Evolutionary conservation across 2,329 filamentous ascomycete genomes (phyloP).

Genomic region (Fusarium anguioides): DNA sequence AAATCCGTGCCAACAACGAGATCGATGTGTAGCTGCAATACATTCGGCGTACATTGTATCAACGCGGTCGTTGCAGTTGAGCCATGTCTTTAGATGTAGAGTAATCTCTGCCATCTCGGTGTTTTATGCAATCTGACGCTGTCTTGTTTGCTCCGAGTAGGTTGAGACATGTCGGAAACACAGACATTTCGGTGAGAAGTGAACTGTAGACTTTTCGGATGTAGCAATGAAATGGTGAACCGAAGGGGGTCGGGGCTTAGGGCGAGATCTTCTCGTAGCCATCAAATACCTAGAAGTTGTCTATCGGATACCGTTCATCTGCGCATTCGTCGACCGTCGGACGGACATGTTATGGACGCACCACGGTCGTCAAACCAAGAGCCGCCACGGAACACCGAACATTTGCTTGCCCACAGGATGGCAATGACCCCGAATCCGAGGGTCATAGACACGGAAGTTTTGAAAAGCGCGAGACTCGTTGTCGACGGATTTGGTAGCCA

Average conservation of each 20-base stretch:
- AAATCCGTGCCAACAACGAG: background rate
- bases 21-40: background rate
- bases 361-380: background rate
- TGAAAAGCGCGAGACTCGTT: background rate
- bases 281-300: rapidly evolving
- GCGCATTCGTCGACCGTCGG: background rate
- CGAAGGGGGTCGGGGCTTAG: background rate
- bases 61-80: background rate
- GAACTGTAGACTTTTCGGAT: background rate
- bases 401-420: background rate
- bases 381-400: background rate
- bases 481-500: background rate
- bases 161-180: background rate
- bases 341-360: background rate
- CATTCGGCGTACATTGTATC: background rate
- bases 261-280: rapidly evolving
- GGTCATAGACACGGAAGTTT: background rate
- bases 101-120: background rate
- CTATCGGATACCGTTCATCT: background rate
- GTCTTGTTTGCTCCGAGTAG: no score
- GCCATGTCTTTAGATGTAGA: background rate
- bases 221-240: no score
- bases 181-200: no score
- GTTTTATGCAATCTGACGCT: no score
- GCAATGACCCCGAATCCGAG: background rate